Conservation (phyloP, 78 protist species). For the Dictyostelium discoideum region dicty_2.7 NC_007089.4:2046001-2046500, state of each 20-base stretch:
- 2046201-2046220: constrained; percentile 17
- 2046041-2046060: constrained; percentile 37
- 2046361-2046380: constrained; percentile 53
- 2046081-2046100: constrained; percentile 48
- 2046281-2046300: constrained; percentile 23
- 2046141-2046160: constrained; percentile 35
- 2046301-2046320: not conserved
- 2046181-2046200: not conserved
- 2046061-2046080: constrained; percentile 17
- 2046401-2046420: not conserved
- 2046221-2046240: constrained; percentile 12
- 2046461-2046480: not conserved
- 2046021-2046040: constrained; percentile 50
- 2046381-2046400: constrained; percentile 58
- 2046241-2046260: constrained; percentile 61
- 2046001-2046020: constrained; percentile 62
- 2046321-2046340: constrained; percentile 20
- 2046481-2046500: constrained; percentile 63
- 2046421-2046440: too few relatives aligned
- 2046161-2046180: constrained; percentile 2
- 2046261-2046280: not conserved
- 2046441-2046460: too few relatives aligned
- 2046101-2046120: constrained; percentile 40
- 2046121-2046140: constrained; percentile 21
- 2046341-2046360: constrained; percentile 51